Evolutionary conservation across 106 monocot genomes (phyloP), one percentile per base, ranked within the genome.

Genomic region (Iris macrosiphon): DNA sequence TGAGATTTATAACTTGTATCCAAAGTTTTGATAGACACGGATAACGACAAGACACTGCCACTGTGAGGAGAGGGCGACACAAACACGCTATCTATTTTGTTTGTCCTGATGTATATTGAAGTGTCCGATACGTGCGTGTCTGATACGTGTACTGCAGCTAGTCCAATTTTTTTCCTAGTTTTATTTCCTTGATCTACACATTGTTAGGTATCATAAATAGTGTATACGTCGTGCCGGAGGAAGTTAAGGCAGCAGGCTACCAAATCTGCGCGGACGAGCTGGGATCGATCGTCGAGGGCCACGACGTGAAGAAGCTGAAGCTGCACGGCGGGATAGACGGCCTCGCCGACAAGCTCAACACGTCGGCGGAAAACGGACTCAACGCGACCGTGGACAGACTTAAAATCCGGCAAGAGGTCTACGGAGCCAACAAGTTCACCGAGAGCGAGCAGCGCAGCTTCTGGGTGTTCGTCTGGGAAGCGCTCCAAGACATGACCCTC

Each of bases 401-500:
- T 46, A 66, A 53, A 7, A 15, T 27, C n/a, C 60, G 73, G 37
- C 60, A 54, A 45, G 39, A 61, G 27, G 67, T 67, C 30, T 67
- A 66, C 55, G 73, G 73, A 74, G 35, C 61, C 13, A 74, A 74
- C 20, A 66, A 67, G 54, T 74, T 74, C 10, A 54, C 73, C 35
- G 73, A 74, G 48, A 67, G 60, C 20, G 52, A 56, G 32, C n/a
- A 31, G 7, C 35, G 46, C 17, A 63, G 75, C 13, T 75, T 75
- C 33, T 75, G 68, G 55, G 43, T 62, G 12, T 75, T 62, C 39
- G 55, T 75, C 23, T 75, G 75, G 75, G 75, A 75, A 57, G 75
- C 75, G 8, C 68, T 75, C 18, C 68, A 68, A 61, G 75, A 75
- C 32, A 75, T 62, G 62, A 75, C 75, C 2, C 75, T 75, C 19